These are phyloP conservation scores for Xylaria curta DNA, from an alignment of 495 filamentous ascomycete genomes.

Conservation along the genomic window DNA sequence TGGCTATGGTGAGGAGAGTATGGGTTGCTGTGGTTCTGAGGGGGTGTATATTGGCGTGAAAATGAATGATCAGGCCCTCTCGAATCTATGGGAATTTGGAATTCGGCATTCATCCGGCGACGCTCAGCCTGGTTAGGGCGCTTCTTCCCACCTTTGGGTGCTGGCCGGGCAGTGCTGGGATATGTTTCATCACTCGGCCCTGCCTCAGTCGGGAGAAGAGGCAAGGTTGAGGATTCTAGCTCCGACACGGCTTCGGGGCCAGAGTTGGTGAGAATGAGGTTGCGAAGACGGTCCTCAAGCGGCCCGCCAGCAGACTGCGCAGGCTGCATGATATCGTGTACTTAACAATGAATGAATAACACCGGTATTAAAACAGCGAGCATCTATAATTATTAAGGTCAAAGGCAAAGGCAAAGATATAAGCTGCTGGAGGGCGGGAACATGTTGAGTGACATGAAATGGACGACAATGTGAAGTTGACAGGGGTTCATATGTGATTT, in stretches of 20 bases:
- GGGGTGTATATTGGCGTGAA: slow-evolving; percentile 29
- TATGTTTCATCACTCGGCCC: slow-evolving; percentile 7
- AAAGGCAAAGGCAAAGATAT: background rate
- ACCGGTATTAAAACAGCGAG: background rate
- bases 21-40: slow-evolving; percentile 34
- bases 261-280: slow-evolving; percentile 48
- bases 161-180: slow-evolving; percentile 19
- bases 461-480: slow-evolving; percentile 6
- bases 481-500: background rate
- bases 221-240: slow-evolving; percentile 15
- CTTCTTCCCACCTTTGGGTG: slow-evolving; percentile 43
- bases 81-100: slow-evolving; percentile 57
- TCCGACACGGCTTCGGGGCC: slow-evolving; percentile 20
- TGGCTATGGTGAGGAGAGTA: slow-evolving; percentile 26
- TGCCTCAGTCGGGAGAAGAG: slow-evolving; percentile 11
- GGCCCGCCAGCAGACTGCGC: slow-evolving; percentile 27
- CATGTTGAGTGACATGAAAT: slow-evolving; percentile 13
- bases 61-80: slow-evolving; percentile 38
- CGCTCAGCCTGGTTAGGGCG: slow-evolving; percentile 62
- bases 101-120: slow-evolving; percentile 59
- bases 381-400: background rate
- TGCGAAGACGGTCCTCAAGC: slow-evolving; percentile 52
- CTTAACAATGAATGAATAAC: background rate
- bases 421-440: background rate
- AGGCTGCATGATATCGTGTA: slow-evolving; percentile 34